Evolutionary conservation across 768 basidiomycete species (phyloP), one percentile per base, ranked within the genome.

Genomic region (Artomyces pyxidatus): DNA sequence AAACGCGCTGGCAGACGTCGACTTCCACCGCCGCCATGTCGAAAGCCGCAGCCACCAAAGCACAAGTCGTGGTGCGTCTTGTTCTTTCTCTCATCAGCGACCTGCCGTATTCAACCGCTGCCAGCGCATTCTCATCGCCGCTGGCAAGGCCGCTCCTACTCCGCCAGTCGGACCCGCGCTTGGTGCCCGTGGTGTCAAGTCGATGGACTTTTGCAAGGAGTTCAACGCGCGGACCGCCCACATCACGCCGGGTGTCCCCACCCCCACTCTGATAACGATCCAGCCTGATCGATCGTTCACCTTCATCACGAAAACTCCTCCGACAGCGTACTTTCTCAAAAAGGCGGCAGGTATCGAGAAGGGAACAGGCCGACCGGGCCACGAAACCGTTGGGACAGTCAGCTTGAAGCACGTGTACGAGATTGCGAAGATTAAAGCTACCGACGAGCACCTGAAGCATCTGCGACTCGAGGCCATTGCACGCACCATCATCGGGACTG

Each of bases 191-290:
- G 96, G 96, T 59, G 94, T 99, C 58, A 97, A 96, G 70, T 92
- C 93, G 23, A 98, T 98, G 88, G 96, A 99, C 71, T 99, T 99
- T 64, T 96, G 93, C 76, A 99, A 97, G 67, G 93, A 98, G 65
- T 99, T 98, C 72, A 99, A 99, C 63, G 94, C 95, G n/a, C 83
- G 85, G 55, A 97, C 95, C 17, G 85, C 89, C 27, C 85, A 90
- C 64, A 76, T 95, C 30, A 78, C 82, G 53, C 81, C 85, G 16
- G 90, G 90, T 29, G 78, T 87, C 9, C 95, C 96, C 6, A 79
- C 80, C 32, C 95, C 96, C 9, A 96, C 93, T n/a, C 69, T 85
- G 53, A 94, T 99, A 61, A 88, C 81, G 48, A 85, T 99, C 51
- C 84, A 90, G 59, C 89, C 95, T 47, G 96, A 99, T 73, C 85